Evolutionary conservation across 306 rosid genomes (phyloP).

Genomic region (Fagus sylvatica): DNA sequence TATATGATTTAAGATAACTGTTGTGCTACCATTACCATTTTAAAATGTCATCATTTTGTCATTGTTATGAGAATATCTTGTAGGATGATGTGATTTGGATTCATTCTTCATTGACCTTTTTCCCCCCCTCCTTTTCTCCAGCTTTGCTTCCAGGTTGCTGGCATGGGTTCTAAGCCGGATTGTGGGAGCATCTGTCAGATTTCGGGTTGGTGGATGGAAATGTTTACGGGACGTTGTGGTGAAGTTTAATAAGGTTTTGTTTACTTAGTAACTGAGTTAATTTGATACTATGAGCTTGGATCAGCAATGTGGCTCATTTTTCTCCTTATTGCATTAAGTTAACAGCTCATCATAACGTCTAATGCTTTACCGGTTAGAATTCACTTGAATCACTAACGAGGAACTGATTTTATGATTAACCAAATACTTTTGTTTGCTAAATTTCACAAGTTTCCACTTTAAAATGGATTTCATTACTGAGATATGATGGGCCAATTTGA

Average conservation of each 20-base stretch:
- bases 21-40: not conserved
- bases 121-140: slow-evolving; percentile 33
- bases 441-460: not conserved
- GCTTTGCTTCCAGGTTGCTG: slow-evolving; percentile 81
- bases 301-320: slow-evolving; percentile 7
- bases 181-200: slow-evolving; percentile 84
- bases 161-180: slow-evolving; percentile 90
- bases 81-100: slow-evolving; percentile 16
- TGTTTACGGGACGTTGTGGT: slow-evolving; percentile 82
- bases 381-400: not conserved
- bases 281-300: slow-evolving; percentile 19
- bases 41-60: slow-evolving; percentile 14
- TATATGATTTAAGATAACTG: slow-evolving; percentile 11
- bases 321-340: slow-evolving; percentile 15
- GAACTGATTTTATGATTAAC: not conserved
- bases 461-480: not conserved
- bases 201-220: slow-evolving; percentile 95
- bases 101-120: slow-evolving; percentile 23
- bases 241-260: slow-evolving; percentile 84
- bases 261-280: slow-evolving; percentile 24
- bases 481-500: not conserved
- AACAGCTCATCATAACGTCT: slow-evolving; percentile 10
- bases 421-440: not conserved
- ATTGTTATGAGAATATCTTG: not conserved
- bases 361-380: not conserved